Conservation (phyloP, 2,329 filamentous ascomycete species). For the Trichoderma gracile region DNA sequence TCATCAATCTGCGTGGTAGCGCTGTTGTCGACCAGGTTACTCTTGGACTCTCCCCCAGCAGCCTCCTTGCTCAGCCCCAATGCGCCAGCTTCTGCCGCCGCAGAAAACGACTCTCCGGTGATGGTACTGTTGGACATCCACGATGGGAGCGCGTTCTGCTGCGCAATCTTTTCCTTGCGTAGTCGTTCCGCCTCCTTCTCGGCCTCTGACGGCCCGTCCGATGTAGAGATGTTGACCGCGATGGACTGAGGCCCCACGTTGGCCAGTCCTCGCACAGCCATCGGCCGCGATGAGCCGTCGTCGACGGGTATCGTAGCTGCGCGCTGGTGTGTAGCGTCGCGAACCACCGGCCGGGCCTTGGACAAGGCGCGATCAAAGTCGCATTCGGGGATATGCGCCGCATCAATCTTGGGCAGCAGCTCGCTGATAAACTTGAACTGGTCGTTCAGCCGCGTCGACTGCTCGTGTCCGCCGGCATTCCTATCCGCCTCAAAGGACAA, state of each 20-base stretch:
- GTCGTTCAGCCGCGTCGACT: conserved; percentile 72
- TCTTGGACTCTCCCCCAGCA: conserved; percentile 48
- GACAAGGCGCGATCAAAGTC: conserved; percentile 70
- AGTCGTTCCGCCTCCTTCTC: conserved; percentile 65
- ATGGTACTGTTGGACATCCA: conserved; percentile 75
- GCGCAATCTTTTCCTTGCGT: conserved; percentile 64
- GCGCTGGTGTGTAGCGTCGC: conserved; percentile 67
- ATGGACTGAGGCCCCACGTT: conserved; percentile 69
- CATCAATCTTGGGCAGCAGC: conserved; percentile 74
- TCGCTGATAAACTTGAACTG: conserved; percentile 79
- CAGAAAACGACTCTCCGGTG: conserved; percentile 60
- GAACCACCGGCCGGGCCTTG: conserved; percentile 62
- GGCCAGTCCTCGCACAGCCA: conserved; percentile 67
- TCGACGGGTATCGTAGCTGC: conserved; percentile 61
- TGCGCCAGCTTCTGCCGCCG: conserved; percentile 28
- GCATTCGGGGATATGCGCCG: conserved; percentile 71
- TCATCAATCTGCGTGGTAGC: conserved; percentile 63
- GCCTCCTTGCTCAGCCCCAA: conserved; percentile 43
- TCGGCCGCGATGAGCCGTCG: conserved; percentile 55
- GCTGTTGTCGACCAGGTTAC: conserved; percentile 48
- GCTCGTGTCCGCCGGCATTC: conserved; percentile 69
- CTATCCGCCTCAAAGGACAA: conserved; percentile 68
- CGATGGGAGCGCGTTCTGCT: conserved; percentile 67
- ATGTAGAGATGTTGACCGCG: conserved; percentile 67
- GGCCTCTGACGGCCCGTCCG: conserved; percentile 65